Base-by-base conservation (phyloP, 148 eudicot genomes). In the Vaccinium myrtillus region DNA sequence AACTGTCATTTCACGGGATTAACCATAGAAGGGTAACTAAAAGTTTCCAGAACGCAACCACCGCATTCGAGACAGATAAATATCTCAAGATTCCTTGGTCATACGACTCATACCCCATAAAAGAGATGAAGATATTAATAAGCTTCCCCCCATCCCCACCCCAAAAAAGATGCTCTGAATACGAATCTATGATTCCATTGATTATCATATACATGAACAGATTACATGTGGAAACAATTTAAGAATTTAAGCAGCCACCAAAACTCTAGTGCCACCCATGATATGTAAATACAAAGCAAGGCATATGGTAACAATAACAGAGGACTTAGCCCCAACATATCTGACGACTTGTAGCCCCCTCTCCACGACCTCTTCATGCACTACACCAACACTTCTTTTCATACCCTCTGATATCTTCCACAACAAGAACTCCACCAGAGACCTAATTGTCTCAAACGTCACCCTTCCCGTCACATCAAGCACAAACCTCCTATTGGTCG, bases 381-480 rank as follows among this genome's bases (percentile, higher is more conserved):
- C 91, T 18, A 88, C 87, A 87, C 69, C 54, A 77, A 83, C 13
- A 58, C 94, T 86, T 84, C 83, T 90, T 87, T 86, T 94, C 83
- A 92, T 82, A 59, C 91, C 93, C 56, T 92, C 94, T 13, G 87
- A 86, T 25, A 92, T 19, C 84, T 90, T 91, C 94, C 85, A 81
- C 65, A 87, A 69, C 79, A 92, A 79, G 81, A 91, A 91, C 83
- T 89, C 93, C 56, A 90, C 86, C 3, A 92, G 75, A 14, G 94
- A 95, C 86, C 92, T 91, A 59, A 94, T 83, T 2, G 94, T 95
- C 86, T 92, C 95, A 85, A 90, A 89, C 61, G 98, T 94, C 71
- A 95, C 95, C 84, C 95, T 93, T 46, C 97, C 97, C 54, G 98
- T 93, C 86, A 94, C 91, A 87, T 94, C 91, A 78, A 93, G 84